These are phyloP conservation scores for Scheffersomyces spartinae DNA, from an alignment of 805 yeast species.

Conservation along the genomic window DNA sequence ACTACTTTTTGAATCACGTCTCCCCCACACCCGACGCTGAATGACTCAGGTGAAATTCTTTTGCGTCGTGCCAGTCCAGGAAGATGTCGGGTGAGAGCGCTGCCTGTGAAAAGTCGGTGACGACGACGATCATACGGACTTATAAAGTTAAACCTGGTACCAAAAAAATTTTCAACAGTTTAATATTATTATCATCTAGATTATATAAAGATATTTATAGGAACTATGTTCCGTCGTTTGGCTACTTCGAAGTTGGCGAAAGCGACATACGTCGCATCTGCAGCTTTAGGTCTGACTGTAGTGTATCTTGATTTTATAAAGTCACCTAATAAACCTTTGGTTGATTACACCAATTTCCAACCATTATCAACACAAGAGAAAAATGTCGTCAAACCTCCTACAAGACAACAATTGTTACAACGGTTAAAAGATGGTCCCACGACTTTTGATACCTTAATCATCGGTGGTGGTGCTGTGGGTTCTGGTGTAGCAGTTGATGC, in stretches of 20 bases:
- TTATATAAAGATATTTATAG: too few species aligned
- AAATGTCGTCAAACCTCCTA: conserved; percentile 12
- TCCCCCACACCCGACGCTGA: too few species aligned
- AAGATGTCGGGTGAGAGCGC: too few species aligned
- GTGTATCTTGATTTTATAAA: conserved; percentile 29
- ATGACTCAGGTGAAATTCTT: too few species aligned
- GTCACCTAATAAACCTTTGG: conserved; percentile 19
- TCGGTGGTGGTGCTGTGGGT: conserved; percentile 97
- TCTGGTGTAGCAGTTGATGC: conserved; percentile 92
- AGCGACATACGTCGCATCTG: conserved; percentile 18
- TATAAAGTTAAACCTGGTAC: too few species aligned
- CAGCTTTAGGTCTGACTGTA: conserved; percentile 23
- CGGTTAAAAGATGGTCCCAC: conserved; percentile 16
- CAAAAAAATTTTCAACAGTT: too few species aligned
- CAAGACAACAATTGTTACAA: conserved; percentile 12
- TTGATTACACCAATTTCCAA: conserved; percentile 9
- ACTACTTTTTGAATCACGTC: too few species aligned
- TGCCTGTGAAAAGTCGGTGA: too few species aligned
- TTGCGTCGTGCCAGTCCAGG: too few species aligned
- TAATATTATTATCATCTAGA: too few species aligned
- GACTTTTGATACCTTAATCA: conserved; percentile 68
- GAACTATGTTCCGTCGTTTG: conserved; percentile 5
- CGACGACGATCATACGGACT: too few species aligned
- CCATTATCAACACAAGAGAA: conserved; percentile 15
- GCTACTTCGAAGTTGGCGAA: conserved; percentile 16